Conservation (phyloP, 2,329 filamentous ascomycete species). For the Aureobasidium pullulans region DNA sequence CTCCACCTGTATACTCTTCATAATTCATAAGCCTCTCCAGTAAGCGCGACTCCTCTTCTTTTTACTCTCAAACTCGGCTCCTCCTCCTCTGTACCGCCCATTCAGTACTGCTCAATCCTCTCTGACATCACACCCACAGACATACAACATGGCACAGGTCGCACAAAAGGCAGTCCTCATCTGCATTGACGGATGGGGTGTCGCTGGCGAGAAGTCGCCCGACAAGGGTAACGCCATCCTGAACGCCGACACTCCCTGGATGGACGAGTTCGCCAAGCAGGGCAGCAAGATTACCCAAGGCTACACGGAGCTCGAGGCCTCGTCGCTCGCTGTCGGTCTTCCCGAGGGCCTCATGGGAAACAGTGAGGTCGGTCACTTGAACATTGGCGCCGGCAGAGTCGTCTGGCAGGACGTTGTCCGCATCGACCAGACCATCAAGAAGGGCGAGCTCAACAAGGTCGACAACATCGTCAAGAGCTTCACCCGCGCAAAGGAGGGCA, state of each 20-base stretch:
- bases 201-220: slow-evolving; percentile 71
- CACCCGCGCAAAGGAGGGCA: slow-evolving; percentile 73
- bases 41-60: background rate
- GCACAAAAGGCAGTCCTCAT: slow-evolving; percentile 68
- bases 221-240: slow-evolving; percentile 92
- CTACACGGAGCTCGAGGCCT: slow-evolving; percentile 89
- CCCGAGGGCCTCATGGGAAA: slow-evolving; percentile 98
- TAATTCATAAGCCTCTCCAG: background rate
- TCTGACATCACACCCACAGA: background rate
- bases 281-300: slow-evolving; percentile 69
- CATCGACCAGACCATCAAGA: slow-evolving; percentile 89
- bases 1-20: background rate
- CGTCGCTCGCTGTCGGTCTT: slow-evolving; percentile 88
- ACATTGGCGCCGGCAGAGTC: slow-evolving; percentile 94
- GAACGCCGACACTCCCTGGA: slow-evolving; percentile 83
- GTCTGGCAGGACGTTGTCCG: slow-evolving; percentile 92
- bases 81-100: background rate
- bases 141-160: slow-evolving; percentile 51
- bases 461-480: slow-evolving; percentile 72
- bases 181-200: slow-evolving; percentile 98
- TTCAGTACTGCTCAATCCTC: too few species aligned
- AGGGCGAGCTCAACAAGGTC: slow-evolving; percentile 67
- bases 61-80: too few species aligned
- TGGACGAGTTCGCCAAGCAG: slow-evolving; percentile 71
- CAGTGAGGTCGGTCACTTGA: slow-evolving; percentile 95